Evolutionary conservation across 2,329 filamentous ascomycete genomes (phyloP).

Genomic region (Macrophomina pseudophaseolina): DNA sequence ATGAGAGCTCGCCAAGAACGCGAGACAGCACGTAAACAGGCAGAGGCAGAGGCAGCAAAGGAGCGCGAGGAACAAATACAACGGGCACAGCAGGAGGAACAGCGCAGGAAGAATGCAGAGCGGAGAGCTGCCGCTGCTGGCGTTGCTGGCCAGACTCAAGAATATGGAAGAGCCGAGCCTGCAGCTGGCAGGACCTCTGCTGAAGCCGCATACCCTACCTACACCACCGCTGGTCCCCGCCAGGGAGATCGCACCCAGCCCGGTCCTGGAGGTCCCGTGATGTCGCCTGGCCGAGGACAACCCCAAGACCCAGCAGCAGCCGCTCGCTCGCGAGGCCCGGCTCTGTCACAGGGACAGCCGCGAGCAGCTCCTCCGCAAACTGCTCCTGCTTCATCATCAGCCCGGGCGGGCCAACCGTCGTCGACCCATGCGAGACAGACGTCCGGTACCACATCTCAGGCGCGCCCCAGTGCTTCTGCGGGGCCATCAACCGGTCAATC

Average conservation of each 20-base stretch:
- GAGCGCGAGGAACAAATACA: constrained; percentile 53
- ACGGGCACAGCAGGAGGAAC: constrained; percentile 60
- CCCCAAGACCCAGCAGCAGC: constrained; percentile 13
- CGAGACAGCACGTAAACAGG: constrained; percentile 68
- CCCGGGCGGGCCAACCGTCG: constrained; percentile 4
- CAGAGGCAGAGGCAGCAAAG: constrained; percentile 66
- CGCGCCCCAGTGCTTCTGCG: constrained; percentile 37
- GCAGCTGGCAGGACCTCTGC: constrained; percentile 16
- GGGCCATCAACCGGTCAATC: constrained; percentile 32
- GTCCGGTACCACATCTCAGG: constrained; percentile 36
- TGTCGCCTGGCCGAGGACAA: constrained; percentile 13
- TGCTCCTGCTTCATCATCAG: constrained; percentile 30
- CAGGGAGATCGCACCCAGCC: constrained; percentile 4
- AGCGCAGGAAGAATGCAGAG: constrained; percentile 60
- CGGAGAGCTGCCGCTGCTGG: constrained; percentile 63
- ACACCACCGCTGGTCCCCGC: constrained; percentile 13
- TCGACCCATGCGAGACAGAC: constrained; percentile 39
- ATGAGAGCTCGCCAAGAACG: constrained; percentile 85
- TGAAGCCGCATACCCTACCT: constrained; percentile 8
- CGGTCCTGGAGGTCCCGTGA: constrained; percentile 18
- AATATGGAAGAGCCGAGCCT: constrained; percentile 13
- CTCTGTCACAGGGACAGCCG: constrained; percentile 43
- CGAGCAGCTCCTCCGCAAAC: constrained; percentile 37
- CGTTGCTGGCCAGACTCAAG: constrained; percentile 48
- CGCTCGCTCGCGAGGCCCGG: constrained; percentile 20